Conservation (phyloP, 2,329 filamentous ascomycete genomes). For the Fusarium sp. region DNA sequence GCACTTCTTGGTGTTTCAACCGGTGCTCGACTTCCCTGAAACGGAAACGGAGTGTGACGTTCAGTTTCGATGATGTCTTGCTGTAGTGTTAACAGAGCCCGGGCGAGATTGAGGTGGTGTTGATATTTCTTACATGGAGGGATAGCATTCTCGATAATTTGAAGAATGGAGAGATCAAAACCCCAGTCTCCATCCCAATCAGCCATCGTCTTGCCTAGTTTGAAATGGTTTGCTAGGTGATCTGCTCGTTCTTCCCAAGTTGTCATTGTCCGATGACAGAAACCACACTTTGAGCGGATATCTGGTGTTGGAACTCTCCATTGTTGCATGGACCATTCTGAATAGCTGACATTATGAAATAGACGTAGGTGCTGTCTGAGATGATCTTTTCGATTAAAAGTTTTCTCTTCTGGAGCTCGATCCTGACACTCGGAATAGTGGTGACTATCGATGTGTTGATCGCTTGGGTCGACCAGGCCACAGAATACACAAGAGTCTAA, state of each 20-base stretch:
- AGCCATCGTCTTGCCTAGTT: constrained; percentile 52
- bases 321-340: constrained; percentile 54
- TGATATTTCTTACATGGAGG: constrained; percentile 47
- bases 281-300: constrained; percentile 53
- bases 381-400: constrained; percentile 56
- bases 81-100: neutral
- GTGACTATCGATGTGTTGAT: constrained; percentile 49
- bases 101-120: neutral
- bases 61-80: constrained; percentile 35
- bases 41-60: constrained; percentile 36
- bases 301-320: constrained; percentile 50
- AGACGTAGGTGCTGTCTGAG: constrained; percentile 54
- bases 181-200: constrained; percentile 56
- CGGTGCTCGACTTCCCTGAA: constrained; percentile 32
- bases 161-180: constrained; percentile 48
- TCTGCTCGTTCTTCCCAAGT: constrained; percentile 50
- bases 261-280: constrained; percentile 49
- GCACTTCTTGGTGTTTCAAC: constrained; percentile 35
- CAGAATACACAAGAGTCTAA: constrained; percentile 50
- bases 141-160: constrained; percentile 53
- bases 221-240: constrained; percentile 55
- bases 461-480: constrained; percentile 43
- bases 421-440: constrained; percentile 57
- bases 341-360: constrained; percentile 52
- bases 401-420: constrained; percentile 46